Conservation (phyloP, 1,139 yeast species). For the Debaryomyces udenii region DNA sequence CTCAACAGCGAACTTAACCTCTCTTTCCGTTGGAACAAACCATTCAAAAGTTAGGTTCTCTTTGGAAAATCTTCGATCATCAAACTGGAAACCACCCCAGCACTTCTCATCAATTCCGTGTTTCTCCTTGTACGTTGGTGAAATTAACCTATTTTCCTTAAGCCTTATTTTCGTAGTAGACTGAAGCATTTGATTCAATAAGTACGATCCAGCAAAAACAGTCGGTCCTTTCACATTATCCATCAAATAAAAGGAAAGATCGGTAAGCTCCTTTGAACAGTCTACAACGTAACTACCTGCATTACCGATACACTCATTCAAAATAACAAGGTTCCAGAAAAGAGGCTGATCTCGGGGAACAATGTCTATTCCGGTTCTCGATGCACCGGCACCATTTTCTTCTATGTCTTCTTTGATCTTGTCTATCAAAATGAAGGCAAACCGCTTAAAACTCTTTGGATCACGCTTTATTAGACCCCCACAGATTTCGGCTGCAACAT, state of each 20-base stretch:
- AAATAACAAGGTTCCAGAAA: slow-evolving; percentile 69
- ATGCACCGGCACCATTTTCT: slow-evolving; percentile 84
- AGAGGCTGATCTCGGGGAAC: slow-evolving; percentile 78
- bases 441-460: slow-evolving; percentile 48
- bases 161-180: slow-evolving; percentile 64
- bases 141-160: slow-evolving; percentile 56
- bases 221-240: slow-evolving; percentile 69
- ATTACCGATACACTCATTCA: slow-evolving; percentile 74
- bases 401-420: slow-evolving; percentile 68
- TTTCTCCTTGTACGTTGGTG: slow-evolving; percentile 35
- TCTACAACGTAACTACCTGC: slow-evolving; percentile 56
- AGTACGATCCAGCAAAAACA: slow-evolving; percentile 47
- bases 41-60: slow-evolving; percentile 64
- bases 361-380: slow-evolving; percentile 69
- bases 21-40: slow-evolving; percentile 68
- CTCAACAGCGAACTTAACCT: slow-evolving; percentile 63
- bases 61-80: slow-evolving; percentile 37
- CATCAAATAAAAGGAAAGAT: slow-evolving; percentile 55
- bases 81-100: slow-evolving; percentile 77
- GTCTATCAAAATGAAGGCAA: slow-evolving; percentile 49
- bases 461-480: slow-evolving; percentile 70
- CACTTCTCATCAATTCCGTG: slow-evolving; percentile 50
- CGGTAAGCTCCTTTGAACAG: slow-evolving; percentile 49
- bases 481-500: slow-evolving; percentile 69
- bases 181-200: slow-evolving; percentile 68